These are phyloP conservation scores for Triticum aestivum DNA, from an alignment of 176 grass and related monocot genomes.

Conservation along the genomic window DNA sequence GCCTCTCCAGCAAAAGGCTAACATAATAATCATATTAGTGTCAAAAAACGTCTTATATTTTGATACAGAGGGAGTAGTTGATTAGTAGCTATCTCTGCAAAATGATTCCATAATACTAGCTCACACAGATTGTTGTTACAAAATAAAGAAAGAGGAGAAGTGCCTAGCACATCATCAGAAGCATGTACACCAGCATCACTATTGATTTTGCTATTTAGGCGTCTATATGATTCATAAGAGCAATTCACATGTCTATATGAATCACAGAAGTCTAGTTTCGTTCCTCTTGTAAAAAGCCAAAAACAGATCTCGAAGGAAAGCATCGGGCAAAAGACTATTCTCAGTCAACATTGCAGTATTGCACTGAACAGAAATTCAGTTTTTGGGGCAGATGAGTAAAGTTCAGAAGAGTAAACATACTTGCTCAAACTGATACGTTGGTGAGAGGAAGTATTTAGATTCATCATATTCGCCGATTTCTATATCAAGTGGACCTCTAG, in stretches of 20 bases:
- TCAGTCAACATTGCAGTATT: constrained; percentile 3
- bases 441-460: constrained; percentile 86
- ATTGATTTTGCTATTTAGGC: constrained; percentile 7
- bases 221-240: neutral
- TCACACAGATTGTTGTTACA: neutral
- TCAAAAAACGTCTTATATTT: no score
- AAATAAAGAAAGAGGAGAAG: neutral
- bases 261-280: neutral
- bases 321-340: neutral
- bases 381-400: constrained; percentile 7
- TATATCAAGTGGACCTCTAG: constrained; percentile 84
- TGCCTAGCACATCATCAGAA: neutral
- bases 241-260: neutral
- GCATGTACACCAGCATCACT: neutral
- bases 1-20: neutral
- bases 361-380: neutral
- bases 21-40: constrained; percentile 7
- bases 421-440: constrained; percentile 95
- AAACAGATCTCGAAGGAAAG: neutral
- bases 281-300: neutral
- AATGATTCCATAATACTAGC: neutral
- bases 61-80: no score
- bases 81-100: no score
- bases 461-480: constrained; percentile 74
- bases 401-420: constrained; percentile 46